A percentile compares a stretch with the other conserved stretches of the same genome.
phyloP scores from a whole-genome alignment of 1,284 basidiomycete species.

The Ganoderma leucocontextum region DNA sequence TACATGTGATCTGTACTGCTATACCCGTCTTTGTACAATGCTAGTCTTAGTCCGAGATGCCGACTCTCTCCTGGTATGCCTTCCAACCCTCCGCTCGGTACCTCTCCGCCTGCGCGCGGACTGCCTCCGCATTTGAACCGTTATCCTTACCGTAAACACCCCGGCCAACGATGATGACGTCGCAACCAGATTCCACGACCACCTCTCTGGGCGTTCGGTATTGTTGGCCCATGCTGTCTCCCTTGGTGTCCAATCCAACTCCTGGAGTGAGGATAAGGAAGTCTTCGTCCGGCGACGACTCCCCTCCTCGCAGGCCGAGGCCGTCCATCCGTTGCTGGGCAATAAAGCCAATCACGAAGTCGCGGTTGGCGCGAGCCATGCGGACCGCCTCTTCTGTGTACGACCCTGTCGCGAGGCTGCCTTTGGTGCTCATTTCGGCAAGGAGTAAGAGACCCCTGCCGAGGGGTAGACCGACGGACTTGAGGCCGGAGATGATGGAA shows the following conservation, averaged over 20 bases:
- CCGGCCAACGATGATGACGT: constrained; percentile 97
- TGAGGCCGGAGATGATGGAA: constrained; percentile 89
- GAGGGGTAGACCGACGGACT: constrained; percentile 85
- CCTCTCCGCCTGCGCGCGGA: constrained; percentile 78
- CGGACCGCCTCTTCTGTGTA: constrained; percentile 90
- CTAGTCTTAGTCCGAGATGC: constrained; percentile 1
- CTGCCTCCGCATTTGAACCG: constrained; percentile 63
- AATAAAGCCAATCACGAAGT: constrained; percentile 97
- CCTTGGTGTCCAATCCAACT: constrained; percentile 85
- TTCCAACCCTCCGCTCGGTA: constrained; percentile 92
- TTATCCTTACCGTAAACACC: constrained; percentile 89
- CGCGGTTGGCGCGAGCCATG: constrained; percentile 83
- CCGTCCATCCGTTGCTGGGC: constrained; percentile 87
- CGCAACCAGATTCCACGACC: constrained; percentile 86
- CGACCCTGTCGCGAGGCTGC: constrained; percentile 83
- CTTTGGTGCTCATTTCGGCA: constrained; percentile 96
- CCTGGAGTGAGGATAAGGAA: constrained; percentile 95
- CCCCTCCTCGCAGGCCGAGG: constrained; percentile 51
- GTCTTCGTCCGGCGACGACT: constrained; percentile 62
- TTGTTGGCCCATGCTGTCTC: constrained; percentile 95
- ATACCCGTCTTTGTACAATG: background rate
- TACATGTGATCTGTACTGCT: constrained; percentile 19
- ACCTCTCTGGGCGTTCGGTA: constrained; percentile 94
- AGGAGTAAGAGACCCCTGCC: constrained; percentile 91
- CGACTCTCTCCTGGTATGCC: constrained; percentile 75